Conservation (phyloP, 2,329 filamentous ascomycete genomes). For the Ramichloridium luteum region DNA sequence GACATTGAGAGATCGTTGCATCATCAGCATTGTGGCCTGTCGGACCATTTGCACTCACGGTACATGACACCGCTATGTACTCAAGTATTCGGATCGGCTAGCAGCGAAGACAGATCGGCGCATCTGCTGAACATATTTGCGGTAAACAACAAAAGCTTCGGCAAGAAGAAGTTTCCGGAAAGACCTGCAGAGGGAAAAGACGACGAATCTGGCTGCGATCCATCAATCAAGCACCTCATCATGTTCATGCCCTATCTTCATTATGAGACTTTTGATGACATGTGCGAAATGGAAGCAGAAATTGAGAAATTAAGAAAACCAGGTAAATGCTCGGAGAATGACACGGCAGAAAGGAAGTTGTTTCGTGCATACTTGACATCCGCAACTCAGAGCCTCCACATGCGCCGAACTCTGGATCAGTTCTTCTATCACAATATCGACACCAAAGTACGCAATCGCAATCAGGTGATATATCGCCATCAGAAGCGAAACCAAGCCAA, state of each 20-base stretch:
- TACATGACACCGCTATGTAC: conserved; percentile 47
- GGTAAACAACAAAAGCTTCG: neutral
- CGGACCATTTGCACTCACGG: conserved; percentile 41
- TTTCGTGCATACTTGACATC: conserved; percentile 37
- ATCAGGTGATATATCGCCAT: conserved; percentile 53
- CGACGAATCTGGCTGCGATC: neutral
- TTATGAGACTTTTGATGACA: conserved; percentile 40
- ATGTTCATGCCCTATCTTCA: conserved; percentile 52
- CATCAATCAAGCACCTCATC: conserved; percentile 26
- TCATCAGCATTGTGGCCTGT: conserved; percentile 44
- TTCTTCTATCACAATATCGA: conserved; percentile 53
- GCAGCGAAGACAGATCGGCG: neutral
- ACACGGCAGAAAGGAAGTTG: conserved; percentile 33
- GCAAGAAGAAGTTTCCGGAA: neutral
- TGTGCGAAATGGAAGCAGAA: conserved; percentile 30
- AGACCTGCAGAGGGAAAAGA: neutral
- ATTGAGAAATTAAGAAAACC: conserved; percentile 43
- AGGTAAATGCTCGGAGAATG: conserved; percentile 15
- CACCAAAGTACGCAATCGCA: conserved; percentile 44
- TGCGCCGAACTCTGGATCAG: conserved; percentile 50
- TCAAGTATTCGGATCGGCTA: conserved; percentile 1
- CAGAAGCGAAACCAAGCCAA: conserved; percentile 27
- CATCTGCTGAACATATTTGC: neutral
- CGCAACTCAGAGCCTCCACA: conserved; percentile 38
- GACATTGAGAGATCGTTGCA: conserved; percentile 47